phyloP scores from a whole-genome alignment of 2,329 filamentous ascomycete genomes.

The Trichoderma sp. region DNA sequence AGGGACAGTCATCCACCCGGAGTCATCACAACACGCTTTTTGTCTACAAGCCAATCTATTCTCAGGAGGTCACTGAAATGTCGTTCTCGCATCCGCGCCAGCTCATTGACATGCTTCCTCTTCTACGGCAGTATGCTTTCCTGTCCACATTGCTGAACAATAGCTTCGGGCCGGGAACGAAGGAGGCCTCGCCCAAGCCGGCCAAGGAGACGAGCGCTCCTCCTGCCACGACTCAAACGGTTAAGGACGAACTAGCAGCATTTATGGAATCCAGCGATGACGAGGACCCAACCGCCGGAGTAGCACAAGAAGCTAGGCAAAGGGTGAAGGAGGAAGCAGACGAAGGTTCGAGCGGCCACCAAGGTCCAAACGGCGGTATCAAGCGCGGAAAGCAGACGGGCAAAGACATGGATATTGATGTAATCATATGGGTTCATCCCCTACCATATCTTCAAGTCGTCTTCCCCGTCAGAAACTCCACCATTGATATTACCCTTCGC shows the following conservation, averaged over 20 bases:
- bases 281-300: neutral
- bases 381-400: neutral
- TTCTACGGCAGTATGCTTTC: constrained; percentile 74
- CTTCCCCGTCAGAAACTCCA: constrained; percentile 54
- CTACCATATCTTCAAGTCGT: constrained; percentile 54
- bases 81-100: constrained; percentile 80
- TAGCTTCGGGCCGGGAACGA: constrained; percentile 54
- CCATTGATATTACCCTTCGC: constrained; percentile 59
- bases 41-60: constrained; percentile 73
- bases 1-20: constrained; percentile 38
- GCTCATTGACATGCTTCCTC: constrained; percentile 71
- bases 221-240: constrained; percentile 34
- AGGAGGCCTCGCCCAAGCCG: constrained; percentile 26
- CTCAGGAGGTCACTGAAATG: constrained; percentile 65
- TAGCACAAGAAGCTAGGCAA: neutral
- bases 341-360: neutral
- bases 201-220: neutral
- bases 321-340: neutral
- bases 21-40: constrained; percentile 64
- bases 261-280: constrained; percentile 35
- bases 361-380: neutral
- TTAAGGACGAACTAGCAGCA: constrained; percentile 39
- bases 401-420: constrained; percentile 48
- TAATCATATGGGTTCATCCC: constrained; percentile 56
- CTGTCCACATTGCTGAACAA: constrained; percentile 65